These are phyloP conservation scores for Fulvia fulva DNA, from an alignment of 2,329 filamentous ascomycete genomes.

Conservation along the genomic window DNA sequence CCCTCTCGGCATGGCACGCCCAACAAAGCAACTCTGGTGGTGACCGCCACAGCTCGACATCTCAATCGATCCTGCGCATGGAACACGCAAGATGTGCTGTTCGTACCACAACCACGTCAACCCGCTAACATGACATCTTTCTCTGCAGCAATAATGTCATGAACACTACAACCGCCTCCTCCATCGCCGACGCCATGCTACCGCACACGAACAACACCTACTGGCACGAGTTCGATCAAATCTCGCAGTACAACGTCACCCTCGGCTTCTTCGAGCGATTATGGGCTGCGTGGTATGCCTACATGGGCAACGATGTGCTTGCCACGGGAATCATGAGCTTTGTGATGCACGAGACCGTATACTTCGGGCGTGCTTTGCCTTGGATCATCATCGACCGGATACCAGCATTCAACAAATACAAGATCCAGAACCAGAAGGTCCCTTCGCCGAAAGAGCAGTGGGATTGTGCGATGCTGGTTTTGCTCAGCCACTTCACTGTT, in stretches of 20 bases:
- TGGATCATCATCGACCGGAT: constrained; percentile 91
- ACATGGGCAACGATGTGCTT: constrained; percentile 95
- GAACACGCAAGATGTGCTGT: not conserved
- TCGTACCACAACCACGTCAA: not conserved
- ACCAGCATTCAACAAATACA: constrained; percentile 85
- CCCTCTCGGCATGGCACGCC: not conserved
- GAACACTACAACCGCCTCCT: constrained; percentile 30
- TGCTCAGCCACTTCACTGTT: constrained; percentile 94
- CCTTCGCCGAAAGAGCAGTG: constrained; percentile 92
- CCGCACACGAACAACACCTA: constrained; percentile 52
- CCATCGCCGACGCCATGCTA: constrained; percentile 35
- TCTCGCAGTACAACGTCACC: constrained; percentile 71
- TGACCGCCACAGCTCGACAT: not conserved
- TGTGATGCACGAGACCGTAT: constrained; percentile 86
- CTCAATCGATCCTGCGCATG: not conserved
- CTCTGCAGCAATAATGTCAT: constrained; percentile 18
- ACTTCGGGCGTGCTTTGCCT: constrained; percentile 86
- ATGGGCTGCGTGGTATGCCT: constrained; percentile 95
- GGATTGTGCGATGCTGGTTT: constrained; percentile 87
- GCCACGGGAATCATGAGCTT: constrained; percentile 98
- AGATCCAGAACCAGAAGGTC: constrained; percentile 87
- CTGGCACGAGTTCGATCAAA: constrained; percentile 62
- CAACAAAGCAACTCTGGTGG: not conserved
- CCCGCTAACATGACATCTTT: constrained; percentile 3
- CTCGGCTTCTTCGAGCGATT: constrained; percentile 83